Evolutionary conservation across 2,329 filamentous ascomycete species (phyloP), one percentile per base, ranked within the genome.

Genomic region (Colletotrichum tamarilloi): DNA sequence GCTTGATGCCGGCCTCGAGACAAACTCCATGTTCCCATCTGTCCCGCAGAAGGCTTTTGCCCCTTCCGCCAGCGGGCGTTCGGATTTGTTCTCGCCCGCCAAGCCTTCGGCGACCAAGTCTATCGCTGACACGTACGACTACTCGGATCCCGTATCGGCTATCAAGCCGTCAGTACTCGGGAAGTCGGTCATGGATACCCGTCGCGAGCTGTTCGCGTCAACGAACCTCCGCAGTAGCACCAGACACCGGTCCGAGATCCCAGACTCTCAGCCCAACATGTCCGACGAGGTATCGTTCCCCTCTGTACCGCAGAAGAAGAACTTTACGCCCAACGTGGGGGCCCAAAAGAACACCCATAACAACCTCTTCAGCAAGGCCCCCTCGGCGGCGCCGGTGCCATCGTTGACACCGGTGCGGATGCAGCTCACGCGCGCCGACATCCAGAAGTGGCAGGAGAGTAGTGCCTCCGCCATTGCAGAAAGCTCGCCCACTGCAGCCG

Each of bases 241-340:
- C 6, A 62, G 71, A 7, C 71, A 73, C 6, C 53, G 35, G 4
- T 67, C 53, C 8, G 72, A 75, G 57, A 73, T 76, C 72, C 35
- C 64, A 1, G 71, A 72, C 62, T 76, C 75, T 58, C 78, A 80
- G 38, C 77, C 81, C 0, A 78, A 77, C 5, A 82, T 82, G 4
- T 80, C 82, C 1, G 82, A 84, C n/a, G 78, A 76, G 19, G 66
- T 79, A 9, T 62, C 75, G 0, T 79, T 81, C 67, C 81, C 82
- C 0, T 77, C 81, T 1, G 82, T 87, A 8, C 79, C 83, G 28
- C 86, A 88, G 76, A 88, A 88, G 78, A 80, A 79, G 66, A 85
- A 88, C 76, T 88, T 88, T 62, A 87, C 85, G 0, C 87, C 87
- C 1, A 83, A 79, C 3, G 81, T 80, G 1, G 78, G 82, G 38